These are phyloP conservation scores for rapeseed (Brassica napus) DNA, from an alignment of 345 rosid species.

Conservation along the genomic window Da-Ae NC_063442.1:24399001-24399500, in stretches of 20 bases:
- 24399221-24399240: conserved; percentile 69
- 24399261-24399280: conserved; percentile 61
- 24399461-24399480: conserved; percentile 62
- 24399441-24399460: conserved; percentile 75
- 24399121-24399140: conserved; percentile 60
- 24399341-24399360: conserved; percentile 76
- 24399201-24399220: conserved; percentile 58
- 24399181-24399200: conserved; percentile 43
- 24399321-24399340: conserved; percentile 86
- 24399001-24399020: conserved; percentile 96
- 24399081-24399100: background rate
- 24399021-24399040: too few species aligned
- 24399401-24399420: conserved; percentile 70
- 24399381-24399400: conserved; percentile 80
- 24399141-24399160: conserved; percentile 61
- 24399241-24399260: conserved; percentile 57
- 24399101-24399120: conserved; percentile 73
- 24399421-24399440: conserved; percentile 77
- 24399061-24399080: background rate
- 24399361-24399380: conserved; percentile 77
- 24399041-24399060: too few species aligned
- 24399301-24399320: conserved; percentile 70
- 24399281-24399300: conserved; percentile 62
- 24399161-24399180: conserved; percentile 44
- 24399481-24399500: conserved; percentile 60